Percentiles rank a stretch among this genome's conserved stretches.
Conservation (phyloP, 257 asterid genomes). For the Apocynum venetum region DNA sequence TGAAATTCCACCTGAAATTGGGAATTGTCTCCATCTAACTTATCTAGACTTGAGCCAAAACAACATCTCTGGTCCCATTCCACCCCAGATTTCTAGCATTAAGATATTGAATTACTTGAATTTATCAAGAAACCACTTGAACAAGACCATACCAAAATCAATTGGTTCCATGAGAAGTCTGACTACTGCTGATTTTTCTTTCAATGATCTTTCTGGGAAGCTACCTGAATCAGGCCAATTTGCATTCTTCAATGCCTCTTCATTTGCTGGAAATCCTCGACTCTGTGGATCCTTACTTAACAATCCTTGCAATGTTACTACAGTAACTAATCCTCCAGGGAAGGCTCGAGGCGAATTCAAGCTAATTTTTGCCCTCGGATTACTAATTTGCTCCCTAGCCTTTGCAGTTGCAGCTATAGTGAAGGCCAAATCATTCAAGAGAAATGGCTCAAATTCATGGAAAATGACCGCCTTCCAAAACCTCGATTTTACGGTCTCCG, state of each 20-base stretch:
- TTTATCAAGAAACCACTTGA: slow-evolving; percentile 71
- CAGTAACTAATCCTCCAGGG: slow-evolving; percentile 16
- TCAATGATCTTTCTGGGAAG: slow-evolving; percentile 75
- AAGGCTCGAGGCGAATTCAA: slow-evolving; percentile 56
- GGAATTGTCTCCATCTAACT: slow-evolving; percentile 60
- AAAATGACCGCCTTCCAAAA: slow-evolving; percentile 84
- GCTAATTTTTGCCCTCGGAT: slow-evolving; percentile 71
- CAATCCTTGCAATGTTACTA: slow-evolving; percentile 58
- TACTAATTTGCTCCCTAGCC: slow-evolving; percentile 58
- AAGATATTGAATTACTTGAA: slow-evolving; percentile 73
- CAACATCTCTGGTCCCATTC: slow-evolving; percentile 65
- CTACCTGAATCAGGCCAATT: slow-evolving; percentile 87
- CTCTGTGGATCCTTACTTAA: slow-evolving; percentile 66
- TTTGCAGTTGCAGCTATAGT: slow-evolving; percentile 67
- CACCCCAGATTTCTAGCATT: slow-evolving; percentile 51
- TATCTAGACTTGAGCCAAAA: slow-evolving; percentile 87
- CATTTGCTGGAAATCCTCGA: slow-evolving; percentile 70
- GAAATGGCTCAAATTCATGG: slow-evolving; percentile 49
- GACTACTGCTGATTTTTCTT: slow-evolving; percentile 87
- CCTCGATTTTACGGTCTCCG: slow-evolving; percentile 62
- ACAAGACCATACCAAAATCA: slow-evolving; percentile 53
- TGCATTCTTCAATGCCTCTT: slow-evolving; percentile 65
- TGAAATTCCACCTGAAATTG: slow-evolving; percentile 66
- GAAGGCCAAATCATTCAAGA: slow-evolving; percentile 82
- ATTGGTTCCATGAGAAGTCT: slow-evolving; percentile 76